Evolutionary conservation across 2,329 filamentous ascomycete genomes (phyloP).

Genomic region (Curvularia eragrostidis): DNA sequence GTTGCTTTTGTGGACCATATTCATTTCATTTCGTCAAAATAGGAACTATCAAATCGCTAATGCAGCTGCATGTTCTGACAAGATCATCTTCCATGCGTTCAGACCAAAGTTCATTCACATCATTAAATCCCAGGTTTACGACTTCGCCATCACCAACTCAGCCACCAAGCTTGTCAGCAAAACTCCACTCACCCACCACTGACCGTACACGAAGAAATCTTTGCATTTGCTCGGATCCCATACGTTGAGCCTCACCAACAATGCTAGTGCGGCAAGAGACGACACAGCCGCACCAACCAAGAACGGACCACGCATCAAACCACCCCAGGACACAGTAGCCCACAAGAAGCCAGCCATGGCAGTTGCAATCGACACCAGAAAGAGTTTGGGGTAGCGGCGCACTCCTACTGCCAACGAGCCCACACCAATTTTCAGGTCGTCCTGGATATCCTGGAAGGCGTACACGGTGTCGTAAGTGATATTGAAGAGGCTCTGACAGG

Average conservation of each 20-base stretch:
- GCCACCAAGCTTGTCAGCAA: conserved; percentile 5
- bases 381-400: conserved; percentile 4
- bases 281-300: conserved; percentile 1
- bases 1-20: too few species aligned
- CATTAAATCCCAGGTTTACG: neutral
- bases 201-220: conserved; percentile 9
- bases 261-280: conserved; percentile 3
- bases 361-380: conserved; percentile 9
- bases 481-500: conserved; percentile 8
- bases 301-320: conserved; percentile 2
- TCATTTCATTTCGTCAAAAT: too few species aligned
- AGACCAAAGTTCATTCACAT: neutral
- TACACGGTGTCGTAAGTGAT: conserved; percentile 47
- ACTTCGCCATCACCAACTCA: conserved; percentile 7
- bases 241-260: conserved; percentile 4
- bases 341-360: conserved; percentile 12
- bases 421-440: conserved; percentile 48
- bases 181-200: conserved; percentile 13
- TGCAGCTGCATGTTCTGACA: too few species aligned
- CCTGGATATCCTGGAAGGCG: conserved; percentile 46
- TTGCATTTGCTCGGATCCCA: conserved; percentile 4
- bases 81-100: too few species aligned
- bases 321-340: conserved; percentile 8
- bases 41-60: too few species aligned
- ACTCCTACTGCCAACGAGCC: conserved; percentile 26